Base-by-base conservation (phyloP, 768 basidiomycete species). In the Leccinum obscurum region DNA sequence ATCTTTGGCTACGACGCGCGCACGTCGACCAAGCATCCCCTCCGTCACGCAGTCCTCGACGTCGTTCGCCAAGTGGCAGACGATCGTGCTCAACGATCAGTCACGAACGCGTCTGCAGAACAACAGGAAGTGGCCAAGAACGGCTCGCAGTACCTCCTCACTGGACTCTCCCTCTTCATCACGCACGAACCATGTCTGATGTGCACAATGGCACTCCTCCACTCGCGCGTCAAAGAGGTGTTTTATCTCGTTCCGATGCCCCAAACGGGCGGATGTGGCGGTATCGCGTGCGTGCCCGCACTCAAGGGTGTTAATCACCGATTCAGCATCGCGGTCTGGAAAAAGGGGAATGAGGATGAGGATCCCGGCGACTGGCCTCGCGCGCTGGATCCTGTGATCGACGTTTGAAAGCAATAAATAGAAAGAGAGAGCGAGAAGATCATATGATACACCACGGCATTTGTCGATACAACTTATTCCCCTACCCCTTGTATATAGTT, bases 181-280 rank as follows among this genome's bases (percentile, higher is more conserved):
- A 93, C 93, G 10, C 96, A 99, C 75, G 97, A 99, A 67, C 97
- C 97, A 0, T 99, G 97, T 66, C 83, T 99, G 58, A 94, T 98
- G 93, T 99, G 97, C 73, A 85, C 88, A 67, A 99, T 99, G 97
- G 93, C 95, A 2, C 77, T 98, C 22, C 77, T 97, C 6, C 97
- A 99, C 74, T 95, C 92, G 1, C 85, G 97, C n/a, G 93, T 98
- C 58, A 89, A 90, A 66, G 87, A 94, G 61, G 83, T 98, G 6
- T 82, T 92, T 70, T 86, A 88, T 69, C 70, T 98, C 35, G 70
- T 84, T 26, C 83, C 89, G 1, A 92, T 91, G 85, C 75, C 80
- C 0, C 76, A 80, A 55, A 95, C 93, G 0, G 96, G 97, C 28
- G 96, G 95, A 0, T 94, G 93, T 61, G 93, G 95, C 13, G 84